These are phyloP conservation scores for Kurtzmaniella cleridarum DNA, from an alignment of 805 yeast genomes.

Conservation along the genomic window DNA sequence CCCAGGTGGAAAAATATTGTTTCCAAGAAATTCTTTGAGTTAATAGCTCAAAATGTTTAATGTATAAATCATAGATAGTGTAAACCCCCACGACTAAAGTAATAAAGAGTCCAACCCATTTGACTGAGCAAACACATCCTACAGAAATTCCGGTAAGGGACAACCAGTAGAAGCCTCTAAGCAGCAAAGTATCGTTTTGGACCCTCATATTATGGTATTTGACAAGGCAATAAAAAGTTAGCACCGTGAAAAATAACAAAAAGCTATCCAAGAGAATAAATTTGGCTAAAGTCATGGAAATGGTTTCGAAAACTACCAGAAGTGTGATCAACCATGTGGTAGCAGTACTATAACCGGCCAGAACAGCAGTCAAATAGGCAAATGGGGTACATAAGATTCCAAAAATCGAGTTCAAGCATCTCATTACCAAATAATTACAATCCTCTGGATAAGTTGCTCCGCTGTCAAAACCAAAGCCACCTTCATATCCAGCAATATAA, in stretches of 20 bases:
- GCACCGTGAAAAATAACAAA: constrained; percentile 78
- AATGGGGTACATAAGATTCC: constrained; percentile 82
- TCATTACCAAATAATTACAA: constrained; percentile 78
- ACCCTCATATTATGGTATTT: constrained; percentile 46
- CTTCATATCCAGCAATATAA: constrained; percentile 79
- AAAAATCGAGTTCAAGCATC: constrained; percentile 80
- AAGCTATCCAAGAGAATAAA: constrained; percentile 90
- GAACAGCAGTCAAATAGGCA: constrained; percentile 76
- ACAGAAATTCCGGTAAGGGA: constrained; percentile 57
- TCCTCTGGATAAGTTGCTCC: constrained; percentile 72
- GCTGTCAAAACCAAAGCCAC: constrained; percentile 84
- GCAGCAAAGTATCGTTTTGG: constrained; percentile 29
- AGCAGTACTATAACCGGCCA: constrained; percentile 63
- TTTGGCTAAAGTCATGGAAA: constrained; percentile 80
- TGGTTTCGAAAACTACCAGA: constrained; percentile 76
- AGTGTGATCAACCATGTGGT: constrained; percentile 75
- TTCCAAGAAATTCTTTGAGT: constrained; percentile 10
- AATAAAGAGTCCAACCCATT: constrained; percentile 78
- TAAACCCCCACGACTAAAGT: constrained; percentile 58
- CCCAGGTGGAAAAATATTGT: constrained; percentile 63
- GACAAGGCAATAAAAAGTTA: constrained; percentile 29
- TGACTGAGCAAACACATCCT: constrained; percentile 80
- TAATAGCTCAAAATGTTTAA: constrained; percentile 35
- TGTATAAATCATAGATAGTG: constrained; percentile 47
- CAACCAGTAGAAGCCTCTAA: constrained; percentile 50